Conservation (phyloP, 768 basidiomycete species). For the Mycena epipterygia region DNA sequence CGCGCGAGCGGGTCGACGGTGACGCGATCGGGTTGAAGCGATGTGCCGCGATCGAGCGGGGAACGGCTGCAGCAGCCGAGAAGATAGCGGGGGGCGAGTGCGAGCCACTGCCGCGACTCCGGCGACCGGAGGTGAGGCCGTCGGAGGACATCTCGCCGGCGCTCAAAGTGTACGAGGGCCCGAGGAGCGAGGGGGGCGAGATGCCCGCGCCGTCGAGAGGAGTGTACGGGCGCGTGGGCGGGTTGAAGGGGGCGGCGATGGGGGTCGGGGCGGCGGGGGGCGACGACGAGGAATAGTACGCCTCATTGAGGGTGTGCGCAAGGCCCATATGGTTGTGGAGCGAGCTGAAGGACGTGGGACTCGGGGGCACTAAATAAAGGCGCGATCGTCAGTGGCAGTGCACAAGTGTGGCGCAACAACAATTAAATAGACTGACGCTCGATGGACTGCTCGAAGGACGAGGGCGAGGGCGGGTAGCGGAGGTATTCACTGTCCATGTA, state of each 20-base stretch:
- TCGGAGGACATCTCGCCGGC: conserved; percentile 84
- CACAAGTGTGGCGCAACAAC: neutral
- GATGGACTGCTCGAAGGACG: conserved; percentile 72
- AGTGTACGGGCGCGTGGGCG: conserved; percentile 72
- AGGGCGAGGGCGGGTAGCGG: conserved; percentile 75
- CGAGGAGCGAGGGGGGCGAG: conserved; percentile 75
- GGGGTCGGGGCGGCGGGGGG: conserved; percentile 65
- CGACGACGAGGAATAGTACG: conserved; percentile 71
- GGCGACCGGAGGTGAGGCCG: conserved; percentile 71
- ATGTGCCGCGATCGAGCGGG: conserved; percentile 72
- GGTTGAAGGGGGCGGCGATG: conserved; percentile 49
- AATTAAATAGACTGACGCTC: conserved; percentile 63
- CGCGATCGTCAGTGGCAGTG: conserved; percentile 29
- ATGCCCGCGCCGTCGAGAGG: conserved; percentile 73
- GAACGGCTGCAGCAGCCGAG: conserved; percentile 58
- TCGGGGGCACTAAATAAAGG: conserved; percentile 58
- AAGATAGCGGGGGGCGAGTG: conserved; percentile 56
- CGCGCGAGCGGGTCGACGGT: conserved; percentile 68
- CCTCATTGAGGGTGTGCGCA: conserved; percentile 65
- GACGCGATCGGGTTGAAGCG: conserved; percentile 84
- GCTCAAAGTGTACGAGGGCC: conserved; percentile 68
- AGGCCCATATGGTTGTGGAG: conserved; percentile 76
- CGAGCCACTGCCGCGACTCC: conserved; percentile 80
- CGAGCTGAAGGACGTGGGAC: conserved; percentile 65
- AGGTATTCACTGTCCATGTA: conserved; percentile 75